Percentiles rank a stretch among this genome's conserved stretches.
These are phyloP conservation scores for Ophiocordyceps camponoti-rufipedis DNA, from an alignment of 2,329 filamentous ascomycete genomes.

Conservation along the genomic window DNA sequence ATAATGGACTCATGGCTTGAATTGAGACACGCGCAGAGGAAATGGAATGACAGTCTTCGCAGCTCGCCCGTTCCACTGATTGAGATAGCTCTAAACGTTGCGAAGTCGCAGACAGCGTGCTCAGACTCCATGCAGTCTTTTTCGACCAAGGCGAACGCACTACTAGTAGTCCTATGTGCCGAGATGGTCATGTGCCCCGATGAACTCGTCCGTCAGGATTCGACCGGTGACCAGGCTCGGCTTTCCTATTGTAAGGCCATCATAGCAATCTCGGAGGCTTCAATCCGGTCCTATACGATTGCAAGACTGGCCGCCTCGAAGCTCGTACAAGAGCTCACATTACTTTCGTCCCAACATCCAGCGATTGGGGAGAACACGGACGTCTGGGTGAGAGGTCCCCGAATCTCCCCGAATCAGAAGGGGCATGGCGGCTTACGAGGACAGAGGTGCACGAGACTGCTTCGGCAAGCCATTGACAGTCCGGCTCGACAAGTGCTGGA, in stretches of 20 bases:
- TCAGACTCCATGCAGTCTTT: slow-evolving; percentile 6
- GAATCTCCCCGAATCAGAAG: slow-evolving; percentile 2
- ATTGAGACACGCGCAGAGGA: slow-evolving; percentile 20
- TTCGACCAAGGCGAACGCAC: slow-evolving; percentile 17
- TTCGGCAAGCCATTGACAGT: slow-evolving; percentile 10
- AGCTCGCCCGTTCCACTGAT: slow-evolving; percentile 17
- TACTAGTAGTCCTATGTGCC: slow-evolving; percentile 22
- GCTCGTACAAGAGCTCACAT: slow-evolving; percentile 22
- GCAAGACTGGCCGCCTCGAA: slow-evolving; percentile 23
- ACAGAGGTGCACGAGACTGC: slow-evolving; percentile 12
- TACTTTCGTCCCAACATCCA: slow-evolving; percentile 14
- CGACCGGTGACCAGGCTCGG: slow-evolving; percentile 11
- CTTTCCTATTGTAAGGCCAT: slow-evolving; percentile 19
- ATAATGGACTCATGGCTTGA: slow-evolving; percentile 28
- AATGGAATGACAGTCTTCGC: slow-evolving; percentile 14
- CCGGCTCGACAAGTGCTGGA: slow-evolving; percentile 6
- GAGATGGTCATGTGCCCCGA: slow-evolving; percentile 18
- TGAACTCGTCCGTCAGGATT: slow-evolving; percentile 11
- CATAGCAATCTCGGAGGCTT: slow-evolving; percentile 17
- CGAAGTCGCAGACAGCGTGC: slow-evolving; percentile 6
- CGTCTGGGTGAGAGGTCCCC: slow-evolving; percentile 19
- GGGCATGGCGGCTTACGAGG: slow-evolving; percentile 5
- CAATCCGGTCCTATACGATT: slow-evolving; percentile 14
- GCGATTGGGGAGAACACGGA: slow-evolving; percentile 17
- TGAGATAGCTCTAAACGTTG: slow-evolving; percentile 17